These are phyloP conservation scores for Pittosporum tobira DNA, from an alignment of 129 eudicot species.

Conservation along the genomic window DNA sequence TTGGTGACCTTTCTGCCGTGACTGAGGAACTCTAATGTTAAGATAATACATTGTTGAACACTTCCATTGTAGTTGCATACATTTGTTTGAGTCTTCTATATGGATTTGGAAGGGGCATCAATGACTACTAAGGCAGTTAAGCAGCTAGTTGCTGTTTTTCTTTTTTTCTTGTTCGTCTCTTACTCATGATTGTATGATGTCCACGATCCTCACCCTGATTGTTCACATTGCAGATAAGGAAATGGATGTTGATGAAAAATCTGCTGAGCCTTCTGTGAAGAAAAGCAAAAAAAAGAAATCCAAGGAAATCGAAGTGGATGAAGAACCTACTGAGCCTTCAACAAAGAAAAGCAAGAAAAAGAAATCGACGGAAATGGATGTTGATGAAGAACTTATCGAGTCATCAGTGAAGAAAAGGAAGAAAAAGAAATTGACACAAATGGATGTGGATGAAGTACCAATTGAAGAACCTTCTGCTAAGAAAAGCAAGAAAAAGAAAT, in stretches of 20 bases:
- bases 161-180: neutral
- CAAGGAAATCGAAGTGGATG: conserved; percentile 61
- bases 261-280: conserved; percentile 32
- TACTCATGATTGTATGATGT: neutral
- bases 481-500: conserved; percentile 80
- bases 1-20: too few species aligned
- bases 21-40: too few species aligned
- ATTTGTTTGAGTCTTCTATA: too few species aligned
- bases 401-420: conserved; percentile 55
- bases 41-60: too few species aligned
- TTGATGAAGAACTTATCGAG: conserved; percentile 33
- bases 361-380: conserved; percentile 28
- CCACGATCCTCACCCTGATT: neutral
- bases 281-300: too few species aligned
- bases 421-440: conserved; percentile 20
- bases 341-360: conserved; percentile 55
- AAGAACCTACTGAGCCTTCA: conserved; percentile 25
- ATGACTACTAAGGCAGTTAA: neutral
- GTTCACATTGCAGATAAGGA: conserved; percentile 25
- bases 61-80: too few species aligned
- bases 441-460: conserved; percentile 46
- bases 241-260: conserved; percentile 44
- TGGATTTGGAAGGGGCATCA: too few species aligned
- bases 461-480: conserved; percentile 41
- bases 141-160: neutral